Conservation (phyloP, 1,139 yeast genomes). For the Geotrichum reessii region DNA sequence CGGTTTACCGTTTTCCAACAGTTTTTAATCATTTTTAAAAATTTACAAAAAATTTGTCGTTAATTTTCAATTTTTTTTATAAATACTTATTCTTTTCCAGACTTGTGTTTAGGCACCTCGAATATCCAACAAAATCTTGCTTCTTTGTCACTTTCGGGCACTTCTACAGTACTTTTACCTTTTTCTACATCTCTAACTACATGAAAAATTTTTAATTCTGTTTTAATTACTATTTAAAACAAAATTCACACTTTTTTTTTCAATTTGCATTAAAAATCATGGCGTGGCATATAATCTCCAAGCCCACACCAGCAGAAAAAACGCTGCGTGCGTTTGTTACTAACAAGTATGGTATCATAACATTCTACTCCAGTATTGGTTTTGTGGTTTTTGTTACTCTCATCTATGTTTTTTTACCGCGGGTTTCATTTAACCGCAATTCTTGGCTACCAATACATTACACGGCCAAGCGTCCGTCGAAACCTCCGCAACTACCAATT, state of each 20-base stretch:
- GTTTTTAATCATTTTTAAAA: too few species aligned
- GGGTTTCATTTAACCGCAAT: not conserved
- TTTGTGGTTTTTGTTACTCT: not conserved
- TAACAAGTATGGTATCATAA: not conserved
- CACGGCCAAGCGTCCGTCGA: slow-evolving; percentile 1
- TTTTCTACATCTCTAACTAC: too few species aligned
- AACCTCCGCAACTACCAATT: slow-evolving; percentile 9
- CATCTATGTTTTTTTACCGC: not conserved
- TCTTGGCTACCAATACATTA: not conserved
- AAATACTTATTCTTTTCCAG: too few species aligned
- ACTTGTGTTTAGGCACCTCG: too few species aligned
- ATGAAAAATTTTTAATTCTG: too few species aligned
- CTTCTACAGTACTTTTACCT: too few species aligned
- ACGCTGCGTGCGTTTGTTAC: not conserved
- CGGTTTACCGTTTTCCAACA: too few species aligned
- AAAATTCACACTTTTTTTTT: not conserved
- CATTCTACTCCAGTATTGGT: not conserved
- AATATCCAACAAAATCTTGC: too few species aligned
- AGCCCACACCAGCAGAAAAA: not conserved
- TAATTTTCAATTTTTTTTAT: too few species aligned
- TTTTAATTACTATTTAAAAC: too few species aligned
- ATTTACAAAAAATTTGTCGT: too few species aligned
- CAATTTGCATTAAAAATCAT: not conserved
- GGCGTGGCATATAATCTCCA: slow-evolving; percentile 7
- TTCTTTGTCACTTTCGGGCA: too few species aligned